Conservation (phyloP, 768 basidiomycete genomes). For the Gyrodon lividus region DNA sequence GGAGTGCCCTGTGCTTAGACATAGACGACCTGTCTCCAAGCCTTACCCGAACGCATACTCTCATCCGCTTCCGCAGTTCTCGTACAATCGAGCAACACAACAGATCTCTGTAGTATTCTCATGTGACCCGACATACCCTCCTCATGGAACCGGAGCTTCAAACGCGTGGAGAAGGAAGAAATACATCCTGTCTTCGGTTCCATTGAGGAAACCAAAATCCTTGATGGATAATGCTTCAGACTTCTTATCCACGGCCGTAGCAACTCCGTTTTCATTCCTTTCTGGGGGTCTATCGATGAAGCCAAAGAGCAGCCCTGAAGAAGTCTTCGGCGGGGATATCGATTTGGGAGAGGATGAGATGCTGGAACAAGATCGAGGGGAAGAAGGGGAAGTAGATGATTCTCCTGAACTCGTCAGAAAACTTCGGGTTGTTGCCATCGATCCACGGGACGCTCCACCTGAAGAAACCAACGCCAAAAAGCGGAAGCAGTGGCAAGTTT, state of each 20-base stretch:
- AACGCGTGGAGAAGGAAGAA: conserved; percentile 56
- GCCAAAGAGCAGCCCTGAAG: conserved; percentile 56
- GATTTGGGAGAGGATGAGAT: conserved; percentile 79
- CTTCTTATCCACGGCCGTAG: conserved; percentile 61
- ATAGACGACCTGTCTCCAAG: conserved; percentile 69
- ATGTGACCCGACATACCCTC: conserved; percentile 63
- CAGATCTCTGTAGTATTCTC: conserved; percentile 62
- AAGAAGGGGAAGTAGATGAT: conserved; percentile 79
- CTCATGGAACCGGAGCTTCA: conserved; percentile 31
- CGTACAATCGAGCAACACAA: conserved; percentile 50
- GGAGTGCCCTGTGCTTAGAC: conserved; percentile 68
- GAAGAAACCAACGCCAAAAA: conserved; percentile 38
- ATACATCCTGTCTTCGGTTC: conserved; percentile 66
- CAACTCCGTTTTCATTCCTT: conserved; percentile 55
- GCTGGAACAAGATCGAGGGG: conserved; percentile 72
- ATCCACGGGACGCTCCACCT: conserved; percentile 37
- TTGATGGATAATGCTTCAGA: conserved; percentile 71
- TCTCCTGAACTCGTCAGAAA: conserved; percentile 54
- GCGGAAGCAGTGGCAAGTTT: conserved; percentile 48
- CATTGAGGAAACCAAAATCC: conserved; percentile 63
- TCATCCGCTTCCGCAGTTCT: conserved; percentile 73
- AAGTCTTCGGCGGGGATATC: conserved; percentile 64
- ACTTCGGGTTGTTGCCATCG: conserved; percentile 53
- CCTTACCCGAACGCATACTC: conserved; percentile 80
- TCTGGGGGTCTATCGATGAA: conserved; percentile 34